phyloP scores from a whole-genome alignment of 352 stramenopile genomes.

The Aphanomyces stellatus region DNA sequence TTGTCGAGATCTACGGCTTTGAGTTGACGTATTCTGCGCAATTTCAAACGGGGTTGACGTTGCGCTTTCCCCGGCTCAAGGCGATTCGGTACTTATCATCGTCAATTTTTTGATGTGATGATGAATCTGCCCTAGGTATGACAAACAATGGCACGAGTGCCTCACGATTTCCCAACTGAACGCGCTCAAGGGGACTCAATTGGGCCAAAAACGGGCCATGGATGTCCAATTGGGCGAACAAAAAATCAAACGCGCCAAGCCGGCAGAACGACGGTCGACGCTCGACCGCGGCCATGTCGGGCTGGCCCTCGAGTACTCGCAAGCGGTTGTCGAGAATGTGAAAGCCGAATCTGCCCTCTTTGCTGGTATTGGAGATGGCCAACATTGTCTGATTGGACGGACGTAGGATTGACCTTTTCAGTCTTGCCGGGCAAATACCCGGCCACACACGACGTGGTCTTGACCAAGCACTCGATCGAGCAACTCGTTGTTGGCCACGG shows the following conservation, averaged over 20 bases:
- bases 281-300: conserved; percentile 25
- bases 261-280: background rate
- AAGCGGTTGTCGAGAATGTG: conserved; percentile 49
- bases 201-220: conserved; percentile 56
- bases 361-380: conserved; percentile 27
- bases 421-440: conserved; percentile 75
- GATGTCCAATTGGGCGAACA: conserved; percentile 58
- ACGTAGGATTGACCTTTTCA: conserved; percentile 35
- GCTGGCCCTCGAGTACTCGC: conserved; percentile 49
- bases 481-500: conserved; percentile 63
- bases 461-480: conserved; percentile 70
- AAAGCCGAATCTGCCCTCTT: conserved; percentile 53
- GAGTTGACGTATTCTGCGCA: conserved; percentile 73
- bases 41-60: conserved; percentile 71
- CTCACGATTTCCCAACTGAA: conserved; percentile 74
- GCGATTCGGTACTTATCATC: conserved; percentile 54
- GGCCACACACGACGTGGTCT: conserved; percentile 22
- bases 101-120: background rate
- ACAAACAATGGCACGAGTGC: conserved; percentile 79
- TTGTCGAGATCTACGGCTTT: conserved; percentile 80
- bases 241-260: conserved; percentile 1
- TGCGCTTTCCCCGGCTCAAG: conserved; percentile 76
- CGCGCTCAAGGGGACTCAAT: conserved; percentile 34
- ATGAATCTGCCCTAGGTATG: conserved; percentile 15
- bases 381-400: too few relatives aligned